Evolutionary conservation across 73 alveolate genomes (phyloP).

Genomic region (Symbiodinium natans): DNA sequence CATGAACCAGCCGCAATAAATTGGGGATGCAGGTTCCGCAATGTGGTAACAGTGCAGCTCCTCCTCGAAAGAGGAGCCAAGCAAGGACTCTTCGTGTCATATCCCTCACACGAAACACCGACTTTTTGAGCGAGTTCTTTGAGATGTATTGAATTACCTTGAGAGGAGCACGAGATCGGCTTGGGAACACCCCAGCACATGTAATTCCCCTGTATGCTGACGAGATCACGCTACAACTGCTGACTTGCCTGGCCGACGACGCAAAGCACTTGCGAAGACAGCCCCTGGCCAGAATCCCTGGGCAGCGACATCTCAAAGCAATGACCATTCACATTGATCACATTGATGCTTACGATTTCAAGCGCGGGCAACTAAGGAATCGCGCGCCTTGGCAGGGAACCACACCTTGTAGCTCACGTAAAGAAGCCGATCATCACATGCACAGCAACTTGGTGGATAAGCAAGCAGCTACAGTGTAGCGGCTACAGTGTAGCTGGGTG

Average conservation of each 20-base stretch:
- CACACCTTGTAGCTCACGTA: not conserved
- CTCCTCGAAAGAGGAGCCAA: slow-evolving; percentile 18
- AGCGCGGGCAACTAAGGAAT: no score
- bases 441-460: no score
- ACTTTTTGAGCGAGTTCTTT: no score
- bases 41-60: slow-evolving; percentile 14
- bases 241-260: not conserved
- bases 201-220: slow-evolving; percentile 74
- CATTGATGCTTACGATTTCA: not conserved
- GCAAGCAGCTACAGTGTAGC: no score
- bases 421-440: no score
- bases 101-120: no score
- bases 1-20: not conserved
- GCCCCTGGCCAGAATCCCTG: not conserved
- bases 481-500: no score
- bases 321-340: not conserved
- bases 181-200: slow-evolving; percentile 45
- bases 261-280: not conserved
- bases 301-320: no score
- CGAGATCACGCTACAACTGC: slow-evolving; percentile 37
- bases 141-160: no score
- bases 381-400: not conserved
- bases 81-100: not conserved
- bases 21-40: slow-evolving; percentile 34
- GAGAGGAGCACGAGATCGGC: slow-evolving; percentile 70